Percentiles rank a stretch among this genome's conserved stretches.
Evolutionary conservation across 352 stramenopile species (phyloP).

Genomic region (Phytophthora sp.): DNA sequence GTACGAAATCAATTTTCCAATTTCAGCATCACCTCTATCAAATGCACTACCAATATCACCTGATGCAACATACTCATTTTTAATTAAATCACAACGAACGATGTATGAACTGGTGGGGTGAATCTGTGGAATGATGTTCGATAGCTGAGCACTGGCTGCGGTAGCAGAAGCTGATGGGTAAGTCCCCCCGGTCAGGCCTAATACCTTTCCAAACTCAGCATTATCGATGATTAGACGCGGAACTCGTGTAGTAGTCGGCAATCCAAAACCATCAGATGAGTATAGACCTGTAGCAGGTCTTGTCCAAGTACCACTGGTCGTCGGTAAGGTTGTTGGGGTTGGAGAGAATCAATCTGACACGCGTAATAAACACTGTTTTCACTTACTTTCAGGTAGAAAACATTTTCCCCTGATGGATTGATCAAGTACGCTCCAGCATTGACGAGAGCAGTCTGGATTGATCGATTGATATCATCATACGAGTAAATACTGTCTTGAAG

Average conservation of each 20-base stretch:
- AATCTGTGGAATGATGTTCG: slow-evolving; percentile 18
- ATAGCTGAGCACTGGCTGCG: background rate
- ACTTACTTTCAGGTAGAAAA: slow-evolving; percentile 5
- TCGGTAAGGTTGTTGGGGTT: slow-evolving; percentile 10
- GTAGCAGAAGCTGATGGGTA: slow-evolving; percentile 17
- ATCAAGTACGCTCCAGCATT: no score
- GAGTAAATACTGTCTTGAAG: no score
- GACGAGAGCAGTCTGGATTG: no score
- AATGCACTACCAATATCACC: slow-evolving; percentile 9
- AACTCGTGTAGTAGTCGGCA: slow-evolving; percentile 16
- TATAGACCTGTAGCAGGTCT: slow-evolving; percentile 22
- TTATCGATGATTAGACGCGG: slow-evolving; percentile 23
- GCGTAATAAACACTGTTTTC: slow-evolving; percentile 20
- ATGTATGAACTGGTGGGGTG: slow-evolving; percentile 19
- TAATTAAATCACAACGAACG: slow-evolving; percentile 23
- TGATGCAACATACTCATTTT: slow-evolving; percentile 21
- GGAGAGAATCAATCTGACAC: slow-evolving; percentile 5
- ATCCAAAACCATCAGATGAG: slow-evolving; percentile 7
- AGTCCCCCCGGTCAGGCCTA: slow-evolving; percentile 8
- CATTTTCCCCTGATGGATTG: slow-evolving; percentile 2
- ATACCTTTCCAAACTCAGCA: slow-evolving; percentile 13
- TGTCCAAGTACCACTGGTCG: background rate
- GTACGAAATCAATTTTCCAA: slow-evolving; percentile 16
- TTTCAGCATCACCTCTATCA: slow-evolving; percentile 3
- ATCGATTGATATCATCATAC: no score